Base-by-base conservation (phyloP, 495 filamentous ascomycete genomes). In the Aspergillus olivimuriae region DNA sequence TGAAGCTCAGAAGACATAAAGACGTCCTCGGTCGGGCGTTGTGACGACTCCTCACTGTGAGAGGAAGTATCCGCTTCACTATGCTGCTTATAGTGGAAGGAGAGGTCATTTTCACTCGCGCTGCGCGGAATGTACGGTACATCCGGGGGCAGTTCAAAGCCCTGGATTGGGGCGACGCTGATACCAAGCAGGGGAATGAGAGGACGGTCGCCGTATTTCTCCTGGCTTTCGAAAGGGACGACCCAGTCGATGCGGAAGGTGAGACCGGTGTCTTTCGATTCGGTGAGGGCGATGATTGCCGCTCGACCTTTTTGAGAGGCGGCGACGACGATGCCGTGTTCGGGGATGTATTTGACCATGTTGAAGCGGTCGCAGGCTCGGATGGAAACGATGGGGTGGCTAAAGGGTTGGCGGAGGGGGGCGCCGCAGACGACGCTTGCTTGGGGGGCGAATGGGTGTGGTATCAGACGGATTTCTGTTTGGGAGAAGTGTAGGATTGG, bases 281-380 rank as follows among this genome's bases (percentile, higher is more conserved):
- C 58, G 2, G 86, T 91, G 20, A 91, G 68, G 1, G 83, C 78
- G 26, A 95, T 65, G 2, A 97, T 65, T 1, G 77, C 85, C 8
- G 83, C 87, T 8, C 84, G 77, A 12, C 92, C 92, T 39, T 73
- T 77, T 34, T 86, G 77, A 4, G 82, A 83, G 5, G 78, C 90
- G 0, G 82, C 74, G 7, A 90, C 65, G 3, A 94, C 77, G 21
- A 96, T 67, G 4, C 80, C 85, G 14, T 94, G 72, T 45, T 92
- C 85, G 0, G 86, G 86, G 19, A 96, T 77, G 42, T 86, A 77
- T 18, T 80, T 65, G 4, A 83, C 63, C 78, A 91, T 84, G 63
- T 84, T 87, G 19, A 95, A 68, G 4, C 91, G 83, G 53, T 89
- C 76, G 43, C 73, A 74, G 15, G 57, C 49, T 24, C 43, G 33